These are phyloP conservation scores for Diplodia corticola DNA, from an alignment of 2,329 filamentous ascomycete genomes.

Conservation along the genomic window DNA sequence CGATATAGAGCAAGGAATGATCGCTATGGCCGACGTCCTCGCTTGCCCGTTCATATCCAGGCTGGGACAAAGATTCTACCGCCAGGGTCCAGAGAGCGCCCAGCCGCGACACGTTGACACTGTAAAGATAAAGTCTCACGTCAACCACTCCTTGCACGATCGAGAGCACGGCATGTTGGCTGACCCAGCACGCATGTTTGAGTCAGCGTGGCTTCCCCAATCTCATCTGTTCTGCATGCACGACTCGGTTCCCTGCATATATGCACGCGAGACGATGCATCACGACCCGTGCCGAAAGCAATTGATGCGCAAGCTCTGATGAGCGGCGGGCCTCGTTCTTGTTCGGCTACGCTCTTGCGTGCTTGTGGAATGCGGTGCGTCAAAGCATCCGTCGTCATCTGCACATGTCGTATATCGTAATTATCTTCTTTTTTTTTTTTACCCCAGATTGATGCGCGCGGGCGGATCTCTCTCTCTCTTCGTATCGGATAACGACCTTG, in stretches of 20 bases:
- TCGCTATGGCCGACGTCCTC: neutral
- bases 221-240: neutral
- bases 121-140: no score
- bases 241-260: neutral
- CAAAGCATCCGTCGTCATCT: neutral
- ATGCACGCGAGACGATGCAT: neutral
- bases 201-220: neutral
- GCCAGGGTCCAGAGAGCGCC: no score
- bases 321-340: neutral
- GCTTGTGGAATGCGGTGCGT: neutral
- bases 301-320: no score
- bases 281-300: no score
- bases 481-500: neutral
- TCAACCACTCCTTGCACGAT: neutral
- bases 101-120: no score
- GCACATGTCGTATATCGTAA: neutral
- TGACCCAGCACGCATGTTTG: neutral
- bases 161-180: neutral
- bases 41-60: neutral
- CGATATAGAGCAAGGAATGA: neutral
- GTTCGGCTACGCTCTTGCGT: neutral
- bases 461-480: neutral
- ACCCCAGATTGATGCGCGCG: conserved; percentile 5
- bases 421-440: neutral
- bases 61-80: no score